Conservation (phyloP, 495 filamentous ascomycete genomes). For the Aspergillus affinis region DNA sequence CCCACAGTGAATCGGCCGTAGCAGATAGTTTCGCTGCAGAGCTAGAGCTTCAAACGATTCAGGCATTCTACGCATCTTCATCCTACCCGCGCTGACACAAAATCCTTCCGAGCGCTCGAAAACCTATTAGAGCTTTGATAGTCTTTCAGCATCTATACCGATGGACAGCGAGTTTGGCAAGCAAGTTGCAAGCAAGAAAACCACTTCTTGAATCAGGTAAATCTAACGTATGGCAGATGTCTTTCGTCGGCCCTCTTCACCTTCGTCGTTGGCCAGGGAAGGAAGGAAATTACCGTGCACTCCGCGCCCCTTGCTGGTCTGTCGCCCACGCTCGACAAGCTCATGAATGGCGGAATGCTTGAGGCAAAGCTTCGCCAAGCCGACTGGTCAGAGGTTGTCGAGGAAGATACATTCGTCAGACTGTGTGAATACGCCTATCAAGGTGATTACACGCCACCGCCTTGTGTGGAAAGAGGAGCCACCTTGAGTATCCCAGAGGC, state of each 20-base stretch:
- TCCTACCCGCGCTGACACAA: no score
- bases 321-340: conserved; percentile 14
- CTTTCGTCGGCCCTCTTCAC: conserved; percentile 22
- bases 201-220: not conserved
- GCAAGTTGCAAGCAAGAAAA: not conserved
- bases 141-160: not conserved
- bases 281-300: conserved; percentile 25
- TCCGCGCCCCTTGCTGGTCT: conserved; percentile 22
- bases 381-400: conserved; percentile 26
- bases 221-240: conserved; percentile 4
- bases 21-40: no score
- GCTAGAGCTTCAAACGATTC: no score
- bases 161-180: not conserved
- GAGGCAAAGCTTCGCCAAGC: conserved; percentile 20
- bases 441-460: conserved; percentile 23
- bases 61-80: no score
- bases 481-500: not conserved
- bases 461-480: not conserved
- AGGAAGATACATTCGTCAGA: conserved; percentile 25
- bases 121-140: no score
- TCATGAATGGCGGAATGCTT: conserved; percentile 25
- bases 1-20: no score
- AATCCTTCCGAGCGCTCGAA: no score
- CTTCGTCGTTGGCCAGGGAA: conserved; percentile 19
- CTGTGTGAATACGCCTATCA: conserved; percentile 31